A percentile compares a stretch with the other conserved stretches of the same genome.
phyloP scores from a whole-genome alignment of 306 rosid genomes.

The Cucumis cinereus region DNA sequence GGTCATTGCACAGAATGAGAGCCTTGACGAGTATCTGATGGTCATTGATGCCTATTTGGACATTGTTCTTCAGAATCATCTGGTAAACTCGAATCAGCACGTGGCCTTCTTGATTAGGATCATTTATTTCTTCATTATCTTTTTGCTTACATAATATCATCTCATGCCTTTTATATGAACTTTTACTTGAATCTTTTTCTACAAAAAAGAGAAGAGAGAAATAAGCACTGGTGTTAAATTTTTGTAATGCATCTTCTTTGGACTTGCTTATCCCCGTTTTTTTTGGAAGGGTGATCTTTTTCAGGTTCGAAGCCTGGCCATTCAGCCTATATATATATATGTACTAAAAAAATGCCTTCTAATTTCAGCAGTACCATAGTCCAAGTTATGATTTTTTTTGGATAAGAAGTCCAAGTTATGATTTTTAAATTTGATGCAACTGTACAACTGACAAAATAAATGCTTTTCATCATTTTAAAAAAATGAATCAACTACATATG shows the following conservation, averaged over 20 bases:
- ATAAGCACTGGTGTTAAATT: neutral
- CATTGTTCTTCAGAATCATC: conserved; percentile 60
- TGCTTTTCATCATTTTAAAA: neutral
- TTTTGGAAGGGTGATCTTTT: neutral
- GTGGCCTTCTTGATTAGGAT: conserved; percentile 1
- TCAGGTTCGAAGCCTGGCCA: neutral
- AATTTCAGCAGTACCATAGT: neutral
- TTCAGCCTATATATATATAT: neutral
- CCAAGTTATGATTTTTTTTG: conserved; percentile 1
- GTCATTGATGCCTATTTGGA: conserved; percentile 86
- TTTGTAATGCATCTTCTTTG: neutral
- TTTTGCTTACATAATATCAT: neutral
- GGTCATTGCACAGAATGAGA: conserved; percentile 46
- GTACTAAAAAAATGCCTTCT: neutral
- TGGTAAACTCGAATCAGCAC: conserved; percentile 40
- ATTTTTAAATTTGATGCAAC: neutral
- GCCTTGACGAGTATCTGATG: conserved; percentile 69
- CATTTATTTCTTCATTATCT: neutral
- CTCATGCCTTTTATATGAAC: neutral
- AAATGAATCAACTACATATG: neutral
- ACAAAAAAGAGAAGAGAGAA: neutral
- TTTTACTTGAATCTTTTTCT: neutral
- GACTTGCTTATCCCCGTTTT: neutral
- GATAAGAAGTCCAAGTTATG: neutral
- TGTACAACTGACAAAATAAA: neutral